Base-by-base conservation (phyloP, 1,284 basidiomycete genomes). In the Cerioporus squamosus region DNA sequence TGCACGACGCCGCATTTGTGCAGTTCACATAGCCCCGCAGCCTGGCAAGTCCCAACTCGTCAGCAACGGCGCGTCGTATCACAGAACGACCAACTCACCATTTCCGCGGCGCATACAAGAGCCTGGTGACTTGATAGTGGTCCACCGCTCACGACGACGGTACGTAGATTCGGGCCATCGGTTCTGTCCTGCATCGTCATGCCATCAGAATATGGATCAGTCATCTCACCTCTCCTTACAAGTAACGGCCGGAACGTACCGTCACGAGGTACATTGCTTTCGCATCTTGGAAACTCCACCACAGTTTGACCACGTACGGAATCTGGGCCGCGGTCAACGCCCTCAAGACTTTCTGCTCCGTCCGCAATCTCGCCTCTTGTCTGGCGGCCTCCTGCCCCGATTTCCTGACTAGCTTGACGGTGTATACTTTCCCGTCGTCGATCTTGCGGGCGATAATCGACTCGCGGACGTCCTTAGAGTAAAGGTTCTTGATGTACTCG, bases 281-380 rank as follows among this genome's bases (percentile, higher is more conserved):
- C 59, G 79, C 78, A 63, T 88, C 86, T 51, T 86, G 83, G 67
- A 91, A 90, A 33, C 81, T 81, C 79, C 86, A 87, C 66, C 81
- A 79, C 7, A 92, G 75, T 57, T 77, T 78, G 5, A 84, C 79
- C 50, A 90, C 75, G 71, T 91, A 93, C 0, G 84, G 81, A 55
- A 82, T 81, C n/a, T 71, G 70, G 40, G 77, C 66, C 51, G 80
- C 78, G 14, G 72, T 74, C 44, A 84, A 70, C 69, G 84, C 81
- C 62, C 82, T 84, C 47, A 92, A 70, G n/a, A 90, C 83, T 39
- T 75, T 73, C 67, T 87, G 82, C 69, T 90, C 86, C 2, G 81
- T 81, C 33, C 53, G 47, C 5, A 61, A 58, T 81, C 72, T 24
- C 80, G 81, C 66, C 83, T 82, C 52, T 18, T 59, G 33, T 44